These are phyloP conservation scores for Vitis labrusca DNA, from an alignment of 164 flowering plant species.

Conservation along the genomic window DNA sequence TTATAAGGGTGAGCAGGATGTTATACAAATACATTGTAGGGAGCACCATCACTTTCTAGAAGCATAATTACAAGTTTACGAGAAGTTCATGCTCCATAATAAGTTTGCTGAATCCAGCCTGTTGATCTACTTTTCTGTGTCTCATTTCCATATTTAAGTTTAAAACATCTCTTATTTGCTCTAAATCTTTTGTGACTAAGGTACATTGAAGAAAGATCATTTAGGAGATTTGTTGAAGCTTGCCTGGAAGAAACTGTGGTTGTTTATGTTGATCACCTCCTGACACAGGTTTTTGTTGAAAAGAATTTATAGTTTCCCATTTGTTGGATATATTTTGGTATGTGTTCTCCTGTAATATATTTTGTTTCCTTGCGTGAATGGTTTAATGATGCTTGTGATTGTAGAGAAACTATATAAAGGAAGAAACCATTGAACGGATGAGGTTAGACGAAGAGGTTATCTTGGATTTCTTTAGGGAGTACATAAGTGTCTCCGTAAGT, in stretches of 20 bases:
- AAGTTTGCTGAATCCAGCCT: too few relatives aligned
- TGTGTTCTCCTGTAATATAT: background rate
- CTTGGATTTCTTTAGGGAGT: conserved; percentile 93
- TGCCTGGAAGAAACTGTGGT: conserved; percentile 93
- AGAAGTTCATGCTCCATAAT: too few relatives aligned
- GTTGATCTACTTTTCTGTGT: too few relatives aligned
- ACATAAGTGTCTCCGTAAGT: conserved; percentile 83
- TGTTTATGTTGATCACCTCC: conserved; percentile 90
- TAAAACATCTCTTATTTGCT: too few relatives aligned
- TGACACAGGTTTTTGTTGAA: conserved; percentile 63
- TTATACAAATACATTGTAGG: too few relatives aligned
- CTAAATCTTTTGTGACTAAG: conserved; percentile 27
- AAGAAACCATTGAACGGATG: conserved; percentile 98
- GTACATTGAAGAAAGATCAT: conserved; percentile 96
- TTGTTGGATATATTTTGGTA: background rate
- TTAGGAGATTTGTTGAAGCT: conserved; percentile 92
- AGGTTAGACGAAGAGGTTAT: conserved; percentile 91
- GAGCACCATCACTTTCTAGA: too few relatives aligned
- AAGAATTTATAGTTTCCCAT: background rate
- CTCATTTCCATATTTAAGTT: too few relatives aligned
- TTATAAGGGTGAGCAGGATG: too few relatives aligned
- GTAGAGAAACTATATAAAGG: conserved; percentile 87
- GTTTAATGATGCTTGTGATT: conserved; percentile 13
- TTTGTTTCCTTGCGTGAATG: background rate
- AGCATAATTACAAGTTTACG: too few relatives aligned